Conservation (phyloP, 2,329 filamentous ascomycete genomes). For the Hymenoscyphus infarciens region DNA sequence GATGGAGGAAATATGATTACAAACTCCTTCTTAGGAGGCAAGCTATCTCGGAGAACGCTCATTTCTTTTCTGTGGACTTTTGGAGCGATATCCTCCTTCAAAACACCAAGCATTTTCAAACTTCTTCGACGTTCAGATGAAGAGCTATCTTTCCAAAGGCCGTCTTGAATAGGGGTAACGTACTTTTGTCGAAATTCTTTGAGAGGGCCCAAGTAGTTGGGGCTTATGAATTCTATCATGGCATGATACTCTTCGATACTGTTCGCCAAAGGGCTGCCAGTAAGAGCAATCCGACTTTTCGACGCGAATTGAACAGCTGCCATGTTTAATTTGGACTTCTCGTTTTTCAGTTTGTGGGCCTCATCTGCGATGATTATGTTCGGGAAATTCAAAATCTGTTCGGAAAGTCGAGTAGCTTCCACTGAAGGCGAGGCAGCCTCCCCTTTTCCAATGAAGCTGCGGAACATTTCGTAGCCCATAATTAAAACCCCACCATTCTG, state of each 20-base stretch:
- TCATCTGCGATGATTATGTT: slow-evolving; percentile 82
- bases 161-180: slow-evolving; percentile 67
- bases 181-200: slow-evolving; percentile 69
- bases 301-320: slow-evolving; percentile 61
- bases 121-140: slow-evolving; percentile 52
- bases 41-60: slow-evolving; percentile 58
- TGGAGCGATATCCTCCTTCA: slow-evolving; percentile 69
- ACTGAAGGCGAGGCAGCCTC: slow-evolving; percentile 25
- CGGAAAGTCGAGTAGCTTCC: slow-evolving; percentile 32
- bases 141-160: slow-evolving; percentile 64
- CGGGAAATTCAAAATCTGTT: slow-evolving; percentile 56
- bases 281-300: slow-evolving; percentile 73
- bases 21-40: slow-evolving; percentile 78
- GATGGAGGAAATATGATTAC: slow-evolving; percentile 72
- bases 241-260: slow-evolving; percentile 78
- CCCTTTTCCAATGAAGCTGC: slow-evolving; percentile 39
- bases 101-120: slow-evolving; percentile 62
- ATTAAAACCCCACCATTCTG: slow-evolving; percentile 68
- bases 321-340: slow-evolving; percentile 47
- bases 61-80: slow-evolving; percentile 77
- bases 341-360: slow-evolving; percentile 75
- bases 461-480: slow-evolving; percentile 70
- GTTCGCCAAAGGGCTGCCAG: slow-evolving; percentile 82
- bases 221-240: slow-evolving; percentile 87
- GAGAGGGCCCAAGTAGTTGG: slow-evolving; percentile 67